Percentiles rank a stretch among this genome's conserved stretches.
phyloP scores from a whole-genome alignment of 2,329 filamentous ascomycete species.

The Huntiella savannae region DNA sequence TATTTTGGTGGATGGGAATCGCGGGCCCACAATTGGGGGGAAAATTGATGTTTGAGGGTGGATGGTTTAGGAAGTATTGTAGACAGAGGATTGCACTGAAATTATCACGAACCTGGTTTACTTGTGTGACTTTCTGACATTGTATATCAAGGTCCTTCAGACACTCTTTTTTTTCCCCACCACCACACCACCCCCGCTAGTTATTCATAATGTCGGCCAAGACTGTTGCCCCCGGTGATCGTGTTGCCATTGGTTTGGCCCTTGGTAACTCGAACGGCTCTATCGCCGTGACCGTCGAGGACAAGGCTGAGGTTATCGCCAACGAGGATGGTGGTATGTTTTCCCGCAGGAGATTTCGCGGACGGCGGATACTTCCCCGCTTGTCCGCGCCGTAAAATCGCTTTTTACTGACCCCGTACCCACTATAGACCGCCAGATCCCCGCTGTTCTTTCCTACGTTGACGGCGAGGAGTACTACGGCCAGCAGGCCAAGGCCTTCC shows the following conservation, averaged over 20 bases:
- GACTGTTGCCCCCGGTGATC: conserved; percentile 33
- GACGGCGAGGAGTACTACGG: conserved; percentile 94
- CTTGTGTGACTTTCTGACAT: not conserved
- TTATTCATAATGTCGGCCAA: conserved; percentile 15
- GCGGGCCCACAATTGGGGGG: conserved; percentile 11
- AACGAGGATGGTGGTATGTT: conserved; percentile 86
- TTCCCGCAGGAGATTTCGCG: not conserved
- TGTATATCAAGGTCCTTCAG: not conserved
- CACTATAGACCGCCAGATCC: conserved; percentile 75
- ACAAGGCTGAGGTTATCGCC: conserved; percentile 93
- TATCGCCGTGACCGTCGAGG: conserved; percentile 81
- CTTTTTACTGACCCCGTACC: too few species aligned
- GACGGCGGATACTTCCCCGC: not conserved
- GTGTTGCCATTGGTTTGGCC: conserved; percentile 75
- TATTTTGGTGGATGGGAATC: not conserved
- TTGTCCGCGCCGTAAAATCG: not conserved
- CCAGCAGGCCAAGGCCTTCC: conserved; percentile 81
- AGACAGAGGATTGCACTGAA: not conserved
- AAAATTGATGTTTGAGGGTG: conserved; percentile 7
- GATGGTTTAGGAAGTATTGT: conserved; percentile 3
- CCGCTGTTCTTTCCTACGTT: conserved; percentile 82
- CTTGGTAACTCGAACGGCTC: conserved; percentile 98
- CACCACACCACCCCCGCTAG: conserved; percentile 2
- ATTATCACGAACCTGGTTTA: not conserved
- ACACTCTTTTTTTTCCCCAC: conserved; percentile 7